Conservation (phyloP, 1,284 basidiomycete species). For the Cutaneotrichosporon sp. region DNA sequence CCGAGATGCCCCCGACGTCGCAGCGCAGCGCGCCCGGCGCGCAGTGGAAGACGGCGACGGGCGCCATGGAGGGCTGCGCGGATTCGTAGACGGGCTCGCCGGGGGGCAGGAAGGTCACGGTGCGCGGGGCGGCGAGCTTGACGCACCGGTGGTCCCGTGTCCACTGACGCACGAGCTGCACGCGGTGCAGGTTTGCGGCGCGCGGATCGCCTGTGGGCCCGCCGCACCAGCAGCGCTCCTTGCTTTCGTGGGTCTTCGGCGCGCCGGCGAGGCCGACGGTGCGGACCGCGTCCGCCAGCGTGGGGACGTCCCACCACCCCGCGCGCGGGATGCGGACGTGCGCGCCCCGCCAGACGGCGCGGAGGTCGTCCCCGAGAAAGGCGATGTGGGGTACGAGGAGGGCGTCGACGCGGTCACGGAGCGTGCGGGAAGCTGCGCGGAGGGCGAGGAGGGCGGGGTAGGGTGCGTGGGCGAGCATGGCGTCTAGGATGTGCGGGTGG, state of each 20-base stretch:
- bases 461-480: slow-evolving; percentile 2
- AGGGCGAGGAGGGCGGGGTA: slow-evolving; percentile 10
- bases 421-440: background rate
- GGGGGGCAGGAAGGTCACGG: background rate
- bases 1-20: background rate
- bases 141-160: background rate
- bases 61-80: background rate
- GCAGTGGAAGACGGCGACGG: background rate
- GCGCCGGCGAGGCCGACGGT: background rate
- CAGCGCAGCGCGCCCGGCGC: background rate
- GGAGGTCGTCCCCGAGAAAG: background rate
- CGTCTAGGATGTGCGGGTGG: slow-evolving; percentile 16
- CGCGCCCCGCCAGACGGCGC: background rate
- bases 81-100: background rate
- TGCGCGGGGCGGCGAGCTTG: background rate
- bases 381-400: background rate
- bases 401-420: background rate
- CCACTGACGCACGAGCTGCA: background rate
- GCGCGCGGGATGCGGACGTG: background rate
- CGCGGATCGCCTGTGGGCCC: background rate
- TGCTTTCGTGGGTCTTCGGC: no score
- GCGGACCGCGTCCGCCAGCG: background rate
- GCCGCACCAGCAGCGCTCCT: background rate
- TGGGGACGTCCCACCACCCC: background rate
- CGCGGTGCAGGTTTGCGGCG: background rate